Evolutionary conservation across 805 yeast genomes (phyloP).

Genomic region (Pichia kluyveri): DNA sequence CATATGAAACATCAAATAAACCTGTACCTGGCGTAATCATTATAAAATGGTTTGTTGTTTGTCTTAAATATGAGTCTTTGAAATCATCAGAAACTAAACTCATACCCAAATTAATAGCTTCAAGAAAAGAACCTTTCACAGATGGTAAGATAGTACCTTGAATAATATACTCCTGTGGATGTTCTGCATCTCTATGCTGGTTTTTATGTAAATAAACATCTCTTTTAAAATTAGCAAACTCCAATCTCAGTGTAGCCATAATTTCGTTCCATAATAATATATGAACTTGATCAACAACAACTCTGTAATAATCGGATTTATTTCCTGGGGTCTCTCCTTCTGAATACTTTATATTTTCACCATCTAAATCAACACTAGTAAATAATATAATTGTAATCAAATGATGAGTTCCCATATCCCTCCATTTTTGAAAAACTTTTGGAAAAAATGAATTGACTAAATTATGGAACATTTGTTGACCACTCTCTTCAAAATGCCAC

Average conservation of each 20-base stretch:
- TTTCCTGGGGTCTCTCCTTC: constrained; percentile 64
- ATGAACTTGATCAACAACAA: constrained; percentile 91
- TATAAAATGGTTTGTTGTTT: constrained; percentile 85
- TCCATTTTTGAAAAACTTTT: constrained; percentile 79
- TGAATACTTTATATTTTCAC: constrained; percentile 32
- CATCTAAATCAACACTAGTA: constrained; percentile 62
- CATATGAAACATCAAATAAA: constrained; percentile 81
- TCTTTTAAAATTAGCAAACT: constrained; percentile 72
- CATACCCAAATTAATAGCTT: constrained; percentile 78
- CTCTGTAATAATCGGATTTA: constrained; percentile 75
- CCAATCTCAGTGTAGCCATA: constrained; percentile 77
- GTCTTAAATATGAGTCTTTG: constrained; percentile 76
- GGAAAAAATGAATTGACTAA: constrained; percentile 90
- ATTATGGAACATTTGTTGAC: constrained; percentile 88
- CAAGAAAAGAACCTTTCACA: constrained; percentile 80
- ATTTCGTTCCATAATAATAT: constrained; percentile 85
- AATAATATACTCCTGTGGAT: constrained; percentile 30
- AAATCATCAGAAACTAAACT: constrained; percentile 70
- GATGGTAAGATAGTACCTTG: constrained; percentile 72
- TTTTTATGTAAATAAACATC: constrained; percentile 51
- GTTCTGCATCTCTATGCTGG: constrained; percentile 25
- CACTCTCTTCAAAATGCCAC: constrained; percentile 98
- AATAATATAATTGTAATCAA: constrained; percentile 82
- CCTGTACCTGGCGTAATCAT: constrained; percentile 91
- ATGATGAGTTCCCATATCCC: constrained; percentile 80